These are phyloP conservation scores for Capsella bursapastoris DNA, from an alignment of 345 rosid species.

Conservation along the genomic window DNA sequence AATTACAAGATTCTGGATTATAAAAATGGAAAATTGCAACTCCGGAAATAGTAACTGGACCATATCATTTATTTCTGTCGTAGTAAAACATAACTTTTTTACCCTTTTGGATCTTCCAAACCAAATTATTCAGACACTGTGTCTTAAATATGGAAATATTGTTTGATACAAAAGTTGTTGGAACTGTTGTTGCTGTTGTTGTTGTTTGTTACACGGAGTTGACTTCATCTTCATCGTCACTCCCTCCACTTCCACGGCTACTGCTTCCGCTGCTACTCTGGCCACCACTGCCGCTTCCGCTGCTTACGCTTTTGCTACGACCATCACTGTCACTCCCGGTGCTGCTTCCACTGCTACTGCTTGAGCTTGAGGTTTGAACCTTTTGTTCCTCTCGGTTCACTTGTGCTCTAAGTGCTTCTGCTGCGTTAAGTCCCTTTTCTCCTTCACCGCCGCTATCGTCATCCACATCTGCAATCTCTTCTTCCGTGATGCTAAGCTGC, in stretches of 20 bases:
- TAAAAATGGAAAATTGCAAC: not conserved
- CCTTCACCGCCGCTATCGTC: conserved; percentile 59
- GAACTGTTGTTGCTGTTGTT: not conserved
- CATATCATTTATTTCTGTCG: conserved; percentile 16
- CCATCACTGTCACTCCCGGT: conserved; percentile 68
- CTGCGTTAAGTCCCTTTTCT: conserved; percentile 74
- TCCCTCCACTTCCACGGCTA: conserved; percentile 46
- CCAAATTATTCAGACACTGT: conserved; percentile 25
- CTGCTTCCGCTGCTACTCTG: conserved; percentile 61
- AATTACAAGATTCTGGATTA: conserved; percentile 20
- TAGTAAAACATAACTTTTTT: conserved; percentile 8
- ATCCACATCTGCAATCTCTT: conserved; percentile 94
- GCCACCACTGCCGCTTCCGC: conserved; percentile 62
- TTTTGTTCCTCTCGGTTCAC: conserved; percentile 60
- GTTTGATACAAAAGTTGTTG: conserved; percentile 16
- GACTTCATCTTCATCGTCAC: conserved; percentile 67
- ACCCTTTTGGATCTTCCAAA: conserved; percentile 30
- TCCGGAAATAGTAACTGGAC: conserved; percentile 34
- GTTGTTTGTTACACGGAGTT: conserved; percentile 56
- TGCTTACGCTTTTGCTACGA: conserved; percentile 58
- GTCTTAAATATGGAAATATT: conserved; percentile 21
- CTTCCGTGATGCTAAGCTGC: conserved; percentile 41
- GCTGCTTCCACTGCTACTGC: conserved; percentile 78
- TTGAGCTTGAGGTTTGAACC: conserved; percentile 58
- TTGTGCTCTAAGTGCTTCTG: conserved; percentile 93